Evolutionary conservation across 192 early-diverging fungal species (phyloP), one percentile per base, ranked within the genome.

Genomic region (Backusella tarrabulga): DNA sequence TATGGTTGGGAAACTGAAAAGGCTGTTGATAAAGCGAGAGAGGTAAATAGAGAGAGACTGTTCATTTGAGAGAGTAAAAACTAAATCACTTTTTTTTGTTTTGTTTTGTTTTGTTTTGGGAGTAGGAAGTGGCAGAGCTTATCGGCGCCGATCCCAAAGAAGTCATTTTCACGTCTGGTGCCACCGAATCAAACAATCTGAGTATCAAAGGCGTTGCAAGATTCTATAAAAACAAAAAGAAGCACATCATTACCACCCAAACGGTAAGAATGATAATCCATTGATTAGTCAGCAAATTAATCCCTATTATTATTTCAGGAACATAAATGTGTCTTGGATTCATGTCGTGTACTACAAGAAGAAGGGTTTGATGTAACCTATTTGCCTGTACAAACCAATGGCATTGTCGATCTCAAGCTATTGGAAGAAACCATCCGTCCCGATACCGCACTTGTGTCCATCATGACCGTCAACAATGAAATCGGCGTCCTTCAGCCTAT

Each of bases 381-480:
- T 73, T 80, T 99, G 68, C 93, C 96, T 8, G 97, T 99, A 36
- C 80, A 89, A 76, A 79, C 86, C 67, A 95, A 95, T 73, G 97
- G 97, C 4, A 75, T 95, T 44, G 89, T 99, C 36, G 92, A 93
- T 82, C 77, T 99, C 78, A 89, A 94, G 72, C 83, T 88, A 3
- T 84, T 99, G 29, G 91, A 93, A 80, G 88, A 88, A 44, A 92
- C 96, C 6, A 95, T 98, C 66, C 91, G 95, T 3, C 95, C 95
- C 3, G 95, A 96, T 42, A 99, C 97, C 12, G 88, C 90, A 7
- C 80, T 99, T 70, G 95, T 97, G 26, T 97, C 96, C 5, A 91
- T 97, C 79, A 99, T 99, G 97, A 88, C 95, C 6, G 96, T 99
- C 34, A 99, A 99, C 81, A 99, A 99, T 83, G 97, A 99, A 84